Evolutionary conservation across 2,329 filamentous ascomycete species (phyloP).

Genomic region (Allantophomopsis lycopodina): DNA sequence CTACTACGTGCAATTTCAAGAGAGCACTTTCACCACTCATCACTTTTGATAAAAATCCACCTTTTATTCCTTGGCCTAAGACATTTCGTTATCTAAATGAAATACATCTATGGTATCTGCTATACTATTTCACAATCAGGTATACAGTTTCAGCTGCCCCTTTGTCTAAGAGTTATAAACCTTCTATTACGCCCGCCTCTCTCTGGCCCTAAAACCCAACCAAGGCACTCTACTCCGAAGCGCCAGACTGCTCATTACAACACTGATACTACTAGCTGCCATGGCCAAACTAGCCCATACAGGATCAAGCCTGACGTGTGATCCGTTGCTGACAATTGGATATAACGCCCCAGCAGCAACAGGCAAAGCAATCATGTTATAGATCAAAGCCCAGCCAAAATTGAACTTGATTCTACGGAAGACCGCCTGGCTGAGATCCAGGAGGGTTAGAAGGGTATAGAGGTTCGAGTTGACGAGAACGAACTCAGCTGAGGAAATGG

Average conservation of each 20-base stretch:
- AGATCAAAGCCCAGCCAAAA: conserved; percentile 53
- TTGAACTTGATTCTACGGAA: conserved; percentile 54
- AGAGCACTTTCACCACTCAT: too few relatives aligned
- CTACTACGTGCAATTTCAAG: too few relatives aligned
- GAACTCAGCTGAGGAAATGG: conserved; percentile 70
- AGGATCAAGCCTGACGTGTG: conserved; percentile 54
- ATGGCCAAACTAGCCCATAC: conserved; percentile 87
- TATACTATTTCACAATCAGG: too few relatives aligned
- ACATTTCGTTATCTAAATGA: too few relatives aligned
- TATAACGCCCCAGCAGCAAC: conserved; percentile 54
- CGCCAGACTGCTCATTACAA: conserved; percentile 68
- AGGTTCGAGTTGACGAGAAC: conserved; percentile 56
- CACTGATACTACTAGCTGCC: conserved; percentile 83
- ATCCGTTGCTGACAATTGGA: conserved; percentile 32
- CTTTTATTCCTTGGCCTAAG: too few relatives aligned
- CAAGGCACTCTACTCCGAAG: conserved; percentile 31
- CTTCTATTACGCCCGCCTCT: conserved; percentile 1
- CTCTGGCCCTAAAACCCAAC: conserved; percentile 18
- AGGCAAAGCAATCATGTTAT: conserved; percentile 50
- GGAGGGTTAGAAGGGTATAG: conserved; percentile 41
- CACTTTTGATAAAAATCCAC: too few relatives aligned
- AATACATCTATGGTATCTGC: too few relatives aligned
- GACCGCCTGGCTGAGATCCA: conserved; percentile 43
- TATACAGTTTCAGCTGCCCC: background rate
- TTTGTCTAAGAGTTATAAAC: background rate